These are phyloP conservation scores for Metahyphopichia silvanorum DNA, from an alignment of 805 yeast species.

Conservation along the genomic window DNA sequence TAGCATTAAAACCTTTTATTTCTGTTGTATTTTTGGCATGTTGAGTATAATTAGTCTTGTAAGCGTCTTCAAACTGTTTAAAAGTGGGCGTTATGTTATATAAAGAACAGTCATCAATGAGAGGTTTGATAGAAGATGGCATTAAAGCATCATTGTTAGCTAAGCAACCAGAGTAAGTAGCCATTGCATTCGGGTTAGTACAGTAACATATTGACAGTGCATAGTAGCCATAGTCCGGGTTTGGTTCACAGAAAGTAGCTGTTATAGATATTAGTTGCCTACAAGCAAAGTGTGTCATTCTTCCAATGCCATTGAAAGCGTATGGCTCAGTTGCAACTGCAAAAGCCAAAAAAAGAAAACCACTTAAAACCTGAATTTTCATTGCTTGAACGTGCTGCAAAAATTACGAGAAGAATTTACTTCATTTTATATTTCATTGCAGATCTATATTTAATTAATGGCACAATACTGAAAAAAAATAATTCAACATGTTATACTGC, in stretches of 20 bases:
- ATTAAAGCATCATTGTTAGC: background rate
- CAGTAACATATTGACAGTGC: conserved; percentile 29
- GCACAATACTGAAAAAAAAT: too few relatives aligned
- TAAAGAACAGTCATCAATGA: background rate
- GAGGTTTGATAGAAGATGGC: background rate
- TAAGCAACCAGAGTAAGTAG: conserved; percentile 19
- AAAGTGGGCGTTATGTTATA: background rate
- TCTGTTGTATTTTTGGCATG: conserved; percentile 14
- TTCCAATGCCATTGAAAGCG: background rate
- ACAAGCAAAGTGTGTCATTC: conserved; percentile 4
- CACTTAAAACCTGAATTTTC: too few relatives aligned
- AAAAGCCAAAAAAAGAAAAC: too few relatives aligned
- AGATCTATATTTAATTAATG: too few relatives aligned
- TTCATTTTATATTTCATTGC: too few relatives aligned
- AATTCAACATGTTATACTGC: too few relatives aligned
- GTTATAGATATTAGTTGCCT: conserved; percentile 4
- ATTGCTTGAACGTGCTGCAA: too few relatives aligned
- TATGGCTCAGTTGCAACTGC: too few relatives aligned
- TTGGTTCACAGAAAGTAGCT: conserved; percentile 7
- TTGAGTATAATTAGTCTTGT: conserved; percentile 8
- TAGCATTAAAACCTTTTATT: conserved; percentile 19
- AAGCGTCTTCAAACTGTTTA: background rate
- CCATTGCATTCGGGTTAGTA: conserved; percentile 25
- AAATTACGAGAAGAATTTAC: too few relatives aligned
- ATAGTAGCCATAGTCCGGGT: conserved; percentile 20